Evolutionary conservation across 768 basidiomycete species (phyloP), one percentile per base, ranked within the genome.

Genomic region (Tricholoma bakamatsutake): DNA sequence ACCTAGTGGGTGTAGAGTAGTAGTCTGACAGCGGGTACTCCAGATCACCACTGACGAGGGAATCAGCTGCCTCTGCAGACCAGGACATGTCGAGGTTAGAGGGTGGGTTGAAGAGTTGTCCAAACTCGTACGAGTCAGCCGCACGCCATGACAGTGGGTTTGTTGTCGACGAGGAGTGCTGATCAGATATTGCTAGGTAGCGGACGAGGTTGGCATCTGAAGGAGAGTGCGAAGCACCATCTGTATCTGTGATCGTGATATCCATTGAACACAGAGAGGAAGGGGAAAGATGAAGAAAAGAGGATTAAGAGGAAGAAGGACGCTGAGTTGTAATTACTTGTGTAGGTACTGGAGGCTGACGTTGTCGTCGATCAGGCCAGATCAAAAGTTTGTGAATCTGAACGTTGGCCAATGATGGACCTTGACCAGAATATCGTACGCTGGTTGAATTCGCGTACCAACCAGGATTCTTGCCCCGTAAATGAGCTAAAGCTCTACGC

Each of bases 41-140:
- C 15, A 30, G 15, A 30, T 30, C 27, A 5, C 6, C 28, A n/a
- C 28, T 17, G 28, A 43, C 40, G 27, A 31, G n/a, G 5, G 52
- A 40, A n/a, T 53, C 40, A 12, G 43, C 34, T 2, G 40, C 27
- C 10, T 53, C 40, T 17, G 30, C 51, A 10, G 52, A 31, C 52
- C 52, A 53, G 27, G 39, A 17, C 28, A 40, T 12, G 1, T 31
- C 40, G 11, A 53, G 24, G 28, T 6, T n/a, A 17, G 46, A n/a
- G 27, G 52, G 43, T 13, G 40, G 4, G 18, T 43, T 35, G 39
- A 31, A 53, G 10, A 53, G 39, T 30, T 53, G 24, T 10, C 39
- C 52, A 30, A 53, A 53, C n/a, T 43, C 28, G 24, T 31, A 53
- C 11, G 28, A 40, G 52, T 53, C 52, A 53, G 52, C 52, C 52